Percentiles rank a stretch among this genome's conserved stretches.
phyloP scores from a whole-genome alignment of 805 yeast species.

The Lachancea sp. region DNA sequence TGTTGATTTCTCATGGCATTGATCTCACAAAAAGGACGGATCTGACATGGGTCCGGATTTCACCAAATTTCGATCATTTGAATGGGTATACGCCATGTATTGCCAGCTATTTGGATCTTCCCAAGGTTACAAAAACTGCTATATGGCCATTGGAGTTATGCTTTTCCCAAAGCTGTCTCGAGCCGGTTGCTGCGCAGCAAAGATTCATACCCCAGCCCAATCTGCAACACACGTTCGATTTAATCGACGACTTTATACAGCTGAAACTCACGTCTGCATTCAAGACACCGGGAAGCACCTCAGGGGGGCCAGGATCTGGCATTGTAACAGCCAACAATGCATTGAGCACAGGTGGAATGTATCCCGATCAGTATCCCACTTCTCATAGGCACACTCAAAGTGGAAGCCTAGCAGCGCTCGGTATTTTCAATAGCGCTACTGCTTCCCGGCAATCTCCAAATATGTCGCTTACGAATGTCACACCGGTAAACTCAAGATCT shows the following conservation, averaged over 20 bases:
- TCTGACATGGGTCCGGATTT: slow-evolving; percentile 55
- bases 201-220: slow-evolving; percentile 7
- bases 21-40: slow-evolving; percentile 22
- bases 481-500: slow-evolving; percentile 5
- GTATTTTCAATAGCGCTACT: background rate
- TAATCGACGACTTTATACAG: slow-evolving; percentile 37
- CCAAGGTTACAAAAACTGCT: slow-evolving; percentile 48
- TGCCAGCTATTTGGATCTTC: slow-evolving; percentile 47
- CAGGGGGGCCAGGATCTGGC: slow-evolving; percentile 11
- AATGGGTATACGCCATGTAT: slow-evolving; percentile 63
- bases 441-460: slow-evolving; percentile 7
- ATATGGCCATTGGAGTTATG: slow-evolving; percentile 72
- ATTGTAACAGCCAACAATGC: slow-evolving; percentile 23
- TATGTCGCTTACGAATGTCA: slow-evolving; percentile 1
- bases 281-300: slow-evolving; percentile 32
- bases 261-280: slow-evolving; percentile 35
- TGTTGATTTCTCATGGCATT: slow-evolving; percentile 36
- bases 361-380: slow-evolving; percentile 29
- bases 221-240: slow-evolving; percentile 31
- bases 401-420: background rate
- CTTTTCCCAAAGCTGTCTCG: slow-evolving; percentile 39
- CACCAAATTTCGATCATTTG: slow-evolving; percentile 62
- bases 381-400: slow-evolving; percentile 18
- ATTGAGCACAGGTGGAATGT: slow-evolving; percentile 29
- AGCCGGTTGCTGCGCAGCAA: background rate